Percentiles rank a stretch among this genome's conserved stretches.
Evolutionary conservation across 2,329 filamentous ascomycete genomes (phyloP).

Genomic region (Fusarium piperis): DNA sequence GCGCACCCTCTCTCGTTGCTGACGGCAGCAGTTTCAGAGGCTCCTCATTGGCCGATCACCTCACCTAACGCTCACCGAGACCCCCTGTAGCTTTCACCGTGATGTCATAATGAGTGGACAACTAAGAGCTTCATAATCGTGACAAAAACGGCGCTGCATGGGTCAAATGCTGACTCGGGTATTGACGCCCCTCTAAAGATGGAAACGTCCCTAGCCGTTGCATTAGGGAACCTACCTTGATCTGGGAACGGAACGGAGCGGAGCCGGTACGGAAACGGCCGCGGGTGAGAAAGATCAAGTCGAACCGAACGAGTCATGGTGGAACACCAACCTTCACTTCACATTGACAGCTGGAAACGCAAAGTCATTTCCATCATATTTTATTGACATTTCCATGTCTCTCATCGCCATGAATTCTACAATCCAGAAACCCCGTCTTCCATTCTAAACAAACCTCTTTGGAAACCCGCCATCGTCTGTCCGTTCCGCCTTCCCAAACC

Average conservation of each 20-base stretch:
- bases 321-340: not conserved
- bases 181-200: not conserved
- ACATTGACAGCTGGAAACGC: not conserved
- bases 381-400: conserved; percentile 14
- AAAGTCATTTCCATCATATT: conserved; percentile 2
- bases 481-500: not conserved
- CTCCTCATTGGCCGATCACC: conserved; percentile 24
- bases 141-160: not conserved
- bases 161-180: not conserved
- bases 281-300: not conserved
- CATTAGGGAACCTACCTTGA: not conserved
- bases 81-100: not conserved
- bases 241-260: not conserved
- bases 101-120: conserved; percentile 30
- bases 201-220: conserved; percentile 10
- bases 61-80: not conserved
- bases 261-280: not conserved
- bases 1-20: not conserved
- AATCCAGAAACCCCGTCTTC: not conserved
- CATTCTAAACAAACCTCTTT: conserved; percentile 8
- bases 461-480: not conserved
- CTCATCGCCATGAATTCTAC: not conserved
- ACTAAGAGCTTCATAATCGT: not conserved
- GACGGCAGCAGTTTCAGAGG: conserved; percentile 9
- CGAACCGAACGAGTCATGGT: not conserved